Evolutionary conservation across 441 rosid species (phyloP).

Genomic region (Erodium trifolium): DNA sequence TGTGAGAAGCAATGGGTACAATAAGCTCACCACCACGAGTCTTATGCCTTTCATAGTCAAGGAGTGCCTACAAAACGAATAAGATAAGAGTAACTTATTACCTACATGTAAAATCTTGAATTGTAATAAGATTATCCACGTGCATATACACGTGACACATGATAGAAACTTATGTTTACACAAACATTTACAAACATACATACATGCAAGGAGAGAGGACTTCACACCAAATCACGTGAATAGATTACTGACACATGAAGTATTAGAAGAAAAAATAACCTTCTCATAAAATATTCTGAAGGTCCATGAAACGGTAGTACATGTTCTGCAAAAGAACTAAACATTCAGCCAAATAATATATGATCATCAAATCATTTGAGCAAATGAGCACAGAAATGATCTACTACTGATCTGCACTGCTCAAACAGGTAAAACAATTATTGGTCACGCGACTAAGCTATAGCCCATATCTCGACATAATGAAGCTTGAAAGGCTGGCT

Average conservation of each 20-base stretch:
- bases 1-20: not conserved
- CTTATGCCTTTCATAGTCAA: constrained; percentile 10
- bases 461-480: not conserved
- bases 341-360: constrained; percentile 3
- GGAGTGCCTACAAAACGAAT: constrained; percentile 1
- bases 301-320: constrained; percentile 79
- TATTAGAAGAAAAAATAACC: constrained; percentile 27
- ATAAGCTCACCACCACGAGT: constrained; percentile 10
- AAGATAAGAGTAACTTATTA: not conserved
- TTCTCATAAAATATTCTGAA: constrained; percentile 71
- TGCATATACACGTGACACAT: not conserved
- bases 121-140: not conserved
- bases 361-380: not conserved
- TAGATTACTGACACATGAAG: not conserved
- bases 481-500: not conserved
- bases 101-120: not conserved
- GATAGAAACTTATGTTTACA: not conserved
- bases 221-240: not conserved
- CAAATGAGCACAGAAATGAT: not conserved
- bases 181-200: not conserved
- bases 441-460: not conserved
- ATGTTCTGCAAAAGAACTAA: constrained; percentile 44
- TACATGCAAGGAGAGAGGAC: not conserved
- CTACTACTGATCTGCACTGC: not conserved
- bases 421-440: not conserved